Evolutionary conservation across 1,139 yeast genomes (phyloP).

Genomic region (Hemisphaericaspora subhashii): DNA sequence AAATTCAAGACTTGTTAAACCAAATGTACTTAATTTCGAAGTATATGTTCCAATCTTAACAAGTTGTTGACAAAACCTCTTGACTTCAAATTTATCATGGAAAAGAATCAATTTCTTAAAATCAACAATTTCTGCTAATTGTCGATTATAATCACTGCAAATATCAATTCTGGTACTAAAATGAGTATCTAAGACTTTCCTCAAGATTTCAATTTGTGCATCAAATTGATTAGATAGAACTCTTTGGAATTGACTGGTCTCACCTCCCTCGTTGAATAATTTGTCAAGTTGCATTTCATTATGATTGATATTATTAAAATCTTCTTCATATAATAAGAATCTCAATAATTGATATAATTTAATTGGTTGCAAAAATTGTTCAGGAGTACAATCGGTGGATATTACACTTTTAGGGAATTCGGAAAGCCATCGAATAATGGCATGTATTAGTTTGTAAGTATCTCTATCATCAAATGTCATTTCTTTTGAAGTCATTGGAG

Average conservation of each 20-base stretch:
- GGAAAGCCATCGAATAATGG: conserved; percentile 27
- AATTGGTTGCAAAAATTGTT: conserved; percentile 18
- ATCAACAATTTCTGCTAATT: conserved; percentile 9
- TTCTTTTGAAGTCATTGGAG: too few relatives aligned
- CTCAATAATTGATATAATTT: conserved; percentile 16
- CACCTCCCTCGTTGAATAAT: conserved; percentile 5
- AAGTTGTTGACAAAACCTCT: conserved; percentile 19
- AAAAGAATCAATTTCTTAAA: conserved; percentile 17
- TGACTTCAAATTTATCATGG: conserved; percentile 18
- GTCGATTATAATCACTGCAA: background rate
- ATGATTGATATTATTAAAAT: conserved; percentile 12
- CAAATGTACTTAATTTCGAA: conserved; percentile 22
- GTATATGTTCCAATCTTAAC: conserved; percentile 22
- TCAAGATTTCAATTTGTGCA: conserved; percentile 15
- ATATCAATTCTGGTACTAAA: conserved; percentile 8
- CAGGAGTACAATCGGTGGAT: conserved; percentile 8
- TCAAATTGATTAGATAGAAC: too few relatives aligned
- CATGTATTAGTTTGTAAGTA: conserved; percentile 1
- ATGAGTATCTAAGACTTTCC: conserved; percentile 16
- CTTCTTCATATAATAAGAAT: conserved; percentile 18
- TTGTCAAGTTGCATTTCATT: conserved; percentile 4
- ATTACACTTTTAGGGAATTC: conserved; percentile 24
- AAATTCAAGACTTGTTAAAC: conserved; percentile 20
- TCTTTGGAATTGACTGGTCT: too few relatives aligned
- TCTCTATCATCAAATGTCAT: too few relatives aligned